A percentile compares a stretch with the other conserved stretches of the same genome.
These are phyloP conservation scores for Yamadazyma taylorii DNA, from an alignment of 1,139 yeast species.

Conservation along the genomic window DNA sequence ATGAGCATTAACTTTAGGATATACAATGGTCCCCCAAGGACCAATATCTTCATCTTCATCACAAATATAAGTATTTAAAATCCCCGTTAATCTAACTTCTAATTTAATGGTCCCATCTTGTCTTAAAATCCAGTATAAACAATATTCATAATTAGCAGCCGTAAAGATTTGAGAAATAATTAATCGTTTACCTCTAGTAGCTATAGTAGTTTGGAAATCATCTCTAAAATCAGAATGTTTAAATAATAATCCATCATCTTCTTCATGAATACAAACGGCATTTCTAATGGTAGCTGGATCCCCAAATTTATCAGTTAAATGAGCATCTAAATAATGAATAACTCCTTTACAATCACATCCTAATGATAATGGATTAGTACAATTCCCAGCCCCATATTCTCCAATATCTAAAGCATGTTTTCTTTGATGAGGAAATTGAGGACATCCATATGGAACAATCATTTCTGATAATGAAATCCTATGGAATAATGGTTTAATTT, in stretches of 20 bases:
- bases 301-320: slow-evolving; percentile 65
- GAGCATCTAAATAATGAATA: slow-evolving; percentile 77
- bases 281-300: slow-evolving; percentile 69
- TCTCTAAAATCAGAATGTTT: slow-evolving; percentile 86
- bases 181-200: slow-evolving; percentile 72
- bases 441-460: slow-evolving; percentile 84
- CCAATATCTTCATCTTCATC: slow-evolving; percentile 64
- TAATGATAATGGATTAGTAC: slow-evolving; percentile 73
- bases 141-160: slow-evolving; percentile 83
- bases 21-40: slow-evolving; percentile 79
- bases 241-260: slow-evolving; percentile 75
- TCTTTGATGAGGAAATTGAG: slow-evolving; percentile 78
- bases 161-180: slow-evolving; percentile 79
- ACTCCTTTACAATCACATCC: slow-evolving; percentile 89
- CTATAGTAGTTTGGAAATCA: slow-evolving; percentile 70
- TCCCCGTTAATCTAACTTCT: slow-evolving; percentile 79
- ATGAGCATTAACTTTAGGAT: slow-evolving; percentile 81
- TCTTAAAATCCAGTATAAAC: slow-evolving; percentile 78
- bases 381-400: slow-evolving; percentile 84
- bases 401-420: slow-evolving; percentile 86
- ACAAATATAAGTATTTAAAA: slow-evolving; percentile 66
- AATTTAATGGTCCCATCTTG: slow-evolving; percentile 82
- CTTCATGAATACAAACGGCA: slow-evolving; percentile 83
- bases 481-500: slow-evolving; percentile 70
- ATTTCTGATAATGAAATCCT: slow-evolving; percentile 76